Conservation (phyloP, 169 alveolate species). For the Cryptosporidium muris region DNA sequence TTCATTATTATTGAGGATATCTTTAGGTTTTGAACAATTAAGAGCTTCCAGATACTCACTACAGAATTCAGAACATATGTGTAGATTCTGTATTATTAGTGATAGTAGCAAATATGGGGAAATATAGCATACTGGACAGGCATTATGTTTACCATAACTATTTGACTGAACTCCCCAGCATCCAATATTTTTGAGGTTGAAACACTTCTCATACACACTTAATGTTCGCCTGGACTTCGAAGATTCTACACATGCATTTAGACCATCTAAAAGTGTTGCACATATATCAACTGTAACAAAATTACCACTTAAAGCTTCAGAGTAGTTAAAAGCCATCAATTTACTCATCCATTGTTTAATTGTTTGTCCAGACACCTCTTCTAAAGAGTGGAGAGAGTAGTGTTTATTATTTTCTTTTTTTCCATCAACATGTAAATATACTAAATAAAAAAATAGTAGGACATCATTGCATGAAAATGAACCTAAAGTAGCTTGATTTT, state of each 20-base stretch:
- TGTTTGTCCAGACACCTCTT: slow-evolving; percentile 36
- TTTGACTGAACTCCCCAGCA: not conserved
- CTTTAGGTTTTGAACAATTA: not conserved
- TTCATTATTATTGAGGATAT: not conserved
- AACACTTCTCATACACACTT: not conserved
- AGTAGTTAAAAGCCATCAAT: not conserved
- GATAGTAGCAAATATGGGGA: slow-evolving; percentile 48
- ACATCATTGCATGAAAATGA: slow-evolving; percentile 55
- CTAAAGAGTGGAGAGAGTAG: slow-evolving; percentile 33
- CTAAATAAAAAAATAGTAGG: slow-evolving; percentile 19
- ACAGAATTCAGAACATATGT: slow-evolving; percentile 25
- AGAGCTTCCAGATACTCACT: not conserved
- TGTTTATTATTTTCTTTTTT: slow-evolving; percentile 5
- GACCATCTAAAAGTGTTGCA: slow-evolving; percentile 31
- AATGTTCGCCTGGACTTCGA: slow-evolving; percentile 1
- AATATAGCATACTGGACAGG: slow-evolving; percentile 50
- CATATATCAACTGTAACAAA: not conserved
- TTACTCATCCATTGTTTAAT: slow-evolving; percentile 20
- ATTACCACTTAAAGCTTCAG: too few relatives aligned
- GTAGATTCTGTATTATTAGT: slow-evolving; percentile 33
- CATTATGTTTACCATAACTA: not conserved
- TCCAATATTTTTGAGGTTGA: not conserved
- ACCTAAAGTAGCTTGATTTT: slow-evolving; percentile 10
- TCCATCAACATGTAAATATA: slow-evolving; percentile 11
- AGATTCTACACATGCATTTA: slow-evolving; percentile 22